Conservation (phyloP, 345 rosid species). For the Dipteronia sinensis region DNA sequence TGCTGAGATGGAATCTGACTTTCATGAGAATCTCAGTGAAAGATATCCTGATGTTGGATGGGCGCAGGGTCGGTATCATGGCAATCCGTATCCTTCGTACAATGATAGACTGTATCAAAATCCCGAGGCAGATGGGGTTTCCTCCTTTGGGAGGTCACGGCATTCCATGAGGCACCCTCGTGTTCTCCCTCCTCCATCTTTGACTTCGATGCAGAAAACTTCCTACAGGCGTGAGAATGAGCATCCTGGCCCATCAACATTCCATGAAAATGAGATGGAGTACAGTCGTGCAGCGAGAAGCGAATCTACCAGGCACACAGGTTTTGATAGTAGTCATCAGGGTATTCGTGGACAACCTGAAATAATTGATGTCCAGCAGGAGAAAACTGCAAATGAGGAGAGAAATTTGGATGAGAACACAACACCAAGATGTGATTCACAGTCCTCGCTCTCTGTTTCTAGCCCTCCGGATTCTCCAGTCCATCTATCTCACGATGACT, state of each 20-base stretch:
- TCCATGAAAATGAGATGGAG: conserved; percentile 43
- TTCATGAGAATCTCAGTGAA: conserved; percentile 64
- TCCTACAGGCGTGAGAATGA: conserved; percentile 56
- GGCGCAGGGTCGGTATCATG: conserved; percentile 58
- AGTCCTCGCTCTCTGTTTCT: conserved; percentile 88
- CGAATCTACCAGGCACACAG: conserved; percentile 45
- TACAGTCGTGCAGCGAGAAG: conserved; percentile 46
- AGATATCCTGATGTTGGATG: conserved; percentile 69
- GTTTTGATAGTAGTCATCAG: conserved; percentile 48
- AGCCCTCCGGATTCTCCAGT: conserved; percentile 93
- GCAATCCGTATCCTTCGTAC: conserved; percentile 54
- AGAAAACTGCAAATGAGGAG: conserved; percentile 37
- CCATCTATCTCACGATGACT: conserved; percentile 91
- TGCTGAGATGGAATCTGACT: conserved; percentile 64
- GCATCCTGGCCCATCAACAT: conserved; percentile 57
- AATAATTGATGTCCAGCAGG: conserved; percentile 33
- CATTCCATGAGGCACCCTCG: conserved; percentile 91
- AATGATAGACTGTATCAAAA: conserved; percentile 62
- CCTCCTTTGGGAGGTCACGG: conserved; percentile 77
- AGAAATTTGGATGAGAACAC: conserved; percentile 46
- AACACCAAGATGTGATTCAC: conserved; percentile 76
- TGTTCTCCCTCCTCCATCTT: conserved; percentile 83
- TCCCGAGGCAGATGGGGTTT: conserved; percentile 65
- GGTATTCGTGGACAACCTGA: conserved; percentile 45
- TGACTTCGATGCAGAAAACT: conserved; percentile 59